Percentiles rank a stretch among this genome's conserved stretches.
phyloP scores from a whole-genome alignment of 2,329 filamentous ascomycete genomes.

The Apiospora phragmitis region DNA sequence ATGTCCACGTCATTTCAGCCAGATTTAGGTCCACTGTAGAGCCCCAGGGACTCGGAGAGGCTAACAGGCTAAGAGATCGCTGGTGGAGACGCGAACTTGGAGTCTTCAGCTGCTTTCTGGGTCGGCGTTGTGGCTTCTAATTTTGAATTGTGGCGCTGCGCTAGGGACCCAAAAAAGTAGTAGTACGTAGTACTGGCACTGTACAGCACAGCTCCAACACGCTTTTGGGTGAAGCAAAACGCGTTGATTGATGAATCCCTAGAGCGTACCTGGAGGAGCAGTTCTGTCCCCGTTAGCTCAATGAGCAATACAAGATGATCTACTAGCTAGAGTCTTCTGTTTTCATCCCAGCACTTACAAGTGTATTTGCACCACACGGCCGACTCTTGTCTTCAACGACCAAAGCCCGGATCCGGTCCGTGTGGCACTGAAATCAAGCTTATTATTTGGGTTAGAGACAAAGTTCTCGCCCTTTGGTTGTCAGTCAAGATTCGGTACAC shows the following conservation, averaged over 20 bases:
- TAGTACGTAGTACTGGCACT: background rate
- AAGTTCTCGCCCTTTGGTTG: background rate
- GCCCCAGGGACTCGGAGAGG: background rate
- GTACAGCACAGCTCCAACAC: background rate
- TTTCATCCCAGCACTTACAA: background rate
- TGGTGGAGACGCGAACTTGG: background rate
- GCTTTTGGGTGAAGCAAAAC: background rate
- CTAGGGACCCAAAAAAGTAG: background rate
- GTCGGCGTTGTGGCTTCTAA: background rate
- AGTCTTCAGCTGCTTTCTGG: background rate
- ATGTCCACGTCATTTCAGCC: slow-evolving; percentile 1
- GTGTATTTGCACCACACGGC: background rate
- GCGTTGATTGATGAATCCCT: background rate
- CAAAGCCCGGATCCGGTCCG: background rate
- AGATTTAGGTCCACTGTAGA: background rate
- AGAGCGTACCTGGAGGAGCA: background rate
- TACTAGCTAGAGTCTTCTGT: background rate
- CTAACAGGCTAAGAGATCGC: slow-evolving; percentile 3
- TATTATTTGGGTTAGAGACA: background rate
- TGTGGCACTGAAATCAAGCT: background rate
- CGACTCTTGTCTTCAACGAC: background rate
- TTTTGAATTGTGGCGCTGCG: background rate
- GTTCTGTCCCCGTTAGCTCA: background rate
- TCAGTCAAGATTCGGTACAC: background rate
- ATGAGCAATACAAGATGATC: background rate